Base-by-base conservation (phyloP, 1,139 yeast genomes). In the Geotrichum siamense region DNA sequence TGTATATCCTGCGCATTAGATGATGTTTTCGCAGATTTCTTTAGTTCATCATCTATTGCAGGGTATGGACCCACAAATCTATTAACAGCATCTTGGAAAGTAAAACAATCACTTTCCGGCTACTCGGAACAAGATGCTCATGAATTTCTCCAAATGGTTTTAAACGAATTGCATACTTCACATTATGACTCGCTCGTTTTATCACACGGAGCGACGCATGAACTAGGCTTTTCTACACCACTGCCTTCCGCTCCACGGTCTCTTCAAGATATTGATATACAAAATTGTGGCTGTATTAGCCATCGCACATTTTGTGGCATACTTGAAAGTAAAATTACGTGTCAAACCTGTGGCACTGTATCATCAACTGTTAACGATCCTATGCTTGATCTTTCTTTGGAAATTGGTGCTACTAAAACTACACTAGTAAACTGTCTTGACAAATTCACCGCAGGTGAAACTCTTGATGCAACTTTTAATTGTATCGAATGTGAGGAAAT, bases 81-180 rank as follows among this genome's bases (percentile, higher is more conserved):
- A 38, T 68, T 89, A 44, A 74, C 76, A 33, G 82, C 94, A 10
- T 82, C 95, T 1, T 86, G 95, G 94, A 78, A 76, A 55, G 79
- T 82, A 46, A 83, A 85, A 56, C 75, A 81, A 53, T 76, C 87
- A 21, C 73, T 91, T 48, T 94, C 96, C 0, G 98, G 98, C 1
- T 87, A 87, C 53, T 83, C 91, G 39, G 96, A 91, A 63, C 98
- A 91, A 63, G 98, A 91, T 62, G 97, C 98, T 0, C 98, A 91
- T 63, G 98, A 91, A 62, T 91, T 89, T 62, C 80, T 94, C 81
- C 96, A 91, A 60, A 87, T 89, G 60, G 59, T 89, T 25, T 69
- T 89, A 38, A 84, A 89, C 60, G 94, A 86, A 62, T 66, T 91
- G 45, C 98, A 91, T 63, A 54, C 61, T 65, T 44, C 57, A 12